Base-by-base conservation (phyloP, 179 eudicot genomes). In the Heliamphora pulchella region DNA sequence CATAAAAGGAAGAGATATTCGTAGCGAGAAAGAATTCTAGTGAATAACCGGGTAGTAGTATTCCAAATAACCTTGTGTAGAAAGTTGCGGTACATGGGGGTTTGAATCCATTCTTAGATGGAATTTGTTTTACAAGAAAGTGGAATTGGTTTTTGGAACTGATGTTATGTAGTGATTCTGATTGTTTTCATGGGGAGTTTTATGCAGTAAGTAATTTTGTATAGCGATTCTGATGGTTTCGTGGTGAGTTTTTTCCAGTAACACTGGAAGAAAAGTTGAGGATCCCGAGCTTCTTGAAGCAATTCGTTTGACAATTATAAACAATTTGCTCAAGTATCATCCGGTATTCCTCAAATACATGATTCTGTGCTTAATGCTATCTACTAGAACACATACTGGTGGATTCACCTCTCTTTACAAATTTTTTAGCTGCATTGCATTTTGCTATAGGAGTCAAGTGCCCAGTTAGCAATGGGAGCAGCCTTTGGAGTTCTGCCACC, bases 281-380 rank as follows among this genome's bases (percentile, higher is more conserved):
- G 97, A 93, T 70, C 97, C 98, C 1, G 98, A 95, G 88, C 78
- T 91, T 86, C 89, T 95, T 63, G 98, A 95, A 89, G 88, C 92
- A 22, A 95, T 95, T 86, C 98, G 98, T 63, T 86, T 95, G 90
- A 95, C 98, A 78, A 90, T 95, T 76, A 93, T 95, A 46, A 95
- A 91, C 92, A 93, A 95, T 83, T 79, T 95, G 78, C 92, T 95
- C 39, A 81, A 93, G 82, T 95, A 90, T 87, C 98, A 95, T 81
- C 98, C 98, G 87, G 98, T 95, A 89, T 76, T 55, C 7, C 69
- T 78, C 76, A 51, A 54, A 50, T 61, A 10, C 50, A 14, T 61
- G 47, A 70, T 69, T 62, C 58, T 18, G 13, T 74, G 54, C 51
- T 63, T 61, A 54, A 48, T 61, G 78, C 77, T 66, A 6, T 20